Evolutionary conservation across 345 rosid genomes (phyloP).

Genomic region (Acer yangbiense): DNA sequence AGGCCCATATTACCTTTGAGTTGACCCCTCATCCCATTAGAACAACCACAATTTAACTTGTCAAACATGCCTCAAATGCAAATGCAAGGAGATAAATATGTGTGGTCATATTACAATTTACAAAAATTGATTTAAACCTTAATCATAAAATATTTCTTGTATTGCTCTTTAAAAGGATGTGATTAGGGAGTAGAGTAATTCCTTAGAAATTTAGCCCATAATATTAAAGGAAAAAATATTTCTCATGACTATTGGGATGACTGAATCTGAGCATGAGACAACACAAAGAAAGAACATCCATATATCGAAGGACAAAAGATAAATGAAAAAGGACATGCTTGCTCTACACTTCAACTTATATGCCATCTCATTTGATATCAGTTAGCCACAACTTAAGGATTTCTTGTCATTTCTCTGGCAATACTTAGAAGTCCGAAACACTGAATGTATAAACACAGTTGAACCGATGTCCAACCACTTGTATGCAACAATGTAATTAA

Average conservation of each 20-base stretch:
- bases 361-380: not conserved
- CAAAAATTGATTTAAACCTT: too few relatives aligned
- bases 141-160: too few relatives aligned
- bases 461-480: not conserved
- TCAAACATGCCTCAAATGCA: too few relatives aligned
- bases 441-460: not conserved
- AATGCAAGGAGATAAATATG: too few relatives aligned
- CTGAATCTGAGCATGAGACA: not conserved
- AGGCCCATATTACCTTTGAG: too few relatives aligned
- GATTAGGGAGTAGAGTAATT: not conserved
- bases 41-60: too few relatives aligned
- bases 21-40: too few relatives aligned
- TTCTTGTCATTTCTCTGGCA: not conserved
- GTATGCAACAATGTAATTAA: not conserved
- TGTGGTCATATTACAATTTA: too few relatives aligned
- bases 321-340: not conserved
- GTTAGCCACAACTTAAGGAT: not conserved
- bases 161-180: too few relatives aligned
- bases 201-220: not conserved
- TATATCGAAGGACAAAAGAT: not conserved
- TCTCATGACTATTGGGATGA: not conserved
- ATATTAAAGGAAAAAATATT: constrained; percentile 6
- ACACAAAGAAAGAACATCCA: not conserved
- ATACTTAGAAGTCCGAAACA: constrained; percentile 1
- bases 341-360: not conserved